phyloP scores from a whole-genome alignment of 345 rosid genomes.

The Eucalyptus cloeziana region DNA sequence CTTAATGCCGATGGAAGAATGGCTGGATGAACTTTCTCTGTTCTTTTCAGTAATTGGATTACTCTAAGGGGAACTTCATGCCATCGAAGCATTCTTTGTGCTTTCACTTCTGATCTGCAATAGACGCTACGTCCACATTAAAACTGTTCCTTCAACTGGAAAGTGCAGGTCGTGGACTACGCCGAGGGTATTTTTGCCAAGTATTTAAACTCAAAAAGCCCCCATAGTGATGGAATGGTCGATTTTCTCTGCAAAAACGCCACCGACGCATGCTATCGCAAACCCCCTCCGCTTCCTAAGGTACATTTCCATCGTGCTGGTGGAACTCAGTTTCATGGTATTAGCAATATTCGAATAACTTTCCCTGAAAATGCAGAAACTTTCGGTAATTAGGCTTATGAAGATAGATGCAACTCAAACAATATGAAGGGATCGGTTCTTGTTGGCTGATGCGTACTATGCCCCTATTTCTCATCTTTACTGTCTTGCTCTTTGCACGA shows the following conservation, averaged over 20 bases:
- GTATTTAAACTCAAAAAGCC: background rate
- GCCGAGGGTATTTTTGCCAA: too few species aligned
- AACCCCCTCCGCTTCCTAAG: slow-evolving; percentile 77
- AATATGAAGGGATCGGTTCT: background rate
- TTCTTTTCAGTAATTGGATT: background rate
- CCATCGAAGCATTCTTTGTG: background rate
- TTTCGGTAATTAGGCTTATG: background rate
- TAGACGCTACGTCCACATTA: background rate
- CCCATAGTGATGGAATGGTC: slow-evolving; percentile 33
- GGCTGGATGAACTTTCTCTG: background rate
- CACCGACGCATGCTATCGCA: slow-evolving; percentile 44
- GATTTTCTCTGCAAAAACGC: slow-evolving; percentile 68
- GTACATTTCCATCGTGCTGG: slow-evolving; percentile 8
- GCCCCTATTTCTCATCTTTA: background rate
- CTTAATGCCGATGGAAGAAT: background rate
- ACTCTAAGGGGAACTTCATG: background rate
- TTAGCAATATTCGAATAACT: background rate
- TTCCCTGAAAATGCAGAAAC: background rate
- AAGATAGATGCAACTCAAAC: background rate
- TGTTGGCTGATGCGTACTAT: background rate
- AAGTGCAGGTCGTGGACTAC: slow-evolving; percentile 34
- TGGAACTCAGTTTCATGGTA: background rate
- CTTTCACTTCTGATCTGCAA: background rate
- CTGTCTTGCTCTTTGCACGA: background rate
- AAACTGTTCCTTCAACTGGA: background rate